Conservation (phyloP, 208 protist species). For the Acanthamoeba castellanii region DNA sequence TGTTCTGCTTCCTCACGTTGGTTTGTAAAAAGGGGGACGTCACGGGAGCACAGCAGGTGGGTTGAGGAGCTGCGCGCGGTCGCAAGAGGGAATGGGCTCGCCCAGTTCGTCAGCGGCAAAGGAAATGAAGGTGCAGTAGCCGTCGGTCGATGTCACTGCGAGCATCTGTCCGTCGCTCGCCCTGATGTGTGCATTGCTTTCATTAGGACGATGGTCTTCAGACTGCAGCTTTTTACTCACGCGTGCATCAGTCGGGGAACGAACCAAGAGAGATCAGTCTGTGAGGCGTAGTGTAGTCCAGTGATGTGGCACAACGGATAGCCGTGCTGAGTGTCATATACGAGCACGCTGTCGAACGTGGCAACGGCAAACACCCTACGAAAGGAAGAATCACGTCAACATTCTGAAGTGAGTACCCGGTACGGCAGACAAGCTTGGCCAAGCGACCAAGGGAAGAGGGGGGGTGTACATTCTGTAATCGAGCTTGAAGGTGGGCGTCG, state of each 20-base stretch:
- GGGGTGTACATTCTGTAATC: conserved; percentile 43
- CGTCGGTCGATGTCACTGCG: conserved; percentile 15
- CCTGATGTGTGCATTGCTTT: background rate
- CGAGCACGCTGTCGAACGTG: conserved; percentile 35
- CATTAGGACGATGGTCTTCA: background rate
- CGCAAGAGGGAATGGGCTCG: background rate
- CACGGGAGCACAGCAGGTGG: no score
- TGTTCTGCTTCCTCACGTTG: no score
- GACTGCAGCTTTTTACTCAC: background rate
- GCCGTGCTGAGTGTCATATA: conserved; percentile 61
- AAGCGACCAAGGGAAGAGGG: no score
- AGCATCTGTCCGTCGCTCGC: conserved; percentile 26
- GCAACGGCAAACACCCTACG: conserved; percentile 59
- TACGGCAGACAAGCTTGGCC: background rate
- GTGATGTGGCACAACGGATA: conserved; percentile 48
- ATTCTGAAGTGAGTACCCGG: background rate
- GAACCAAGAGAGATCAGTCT: conserved; percentile 55
- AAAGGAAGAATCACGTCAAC: background rate
- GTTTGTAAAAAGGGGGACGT: no score
- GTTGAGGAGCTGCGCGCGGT: background rate
- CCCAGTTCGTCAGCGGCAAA: conserved; percentile 42
- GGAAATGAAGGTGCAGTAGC: conserved; percentile 30
- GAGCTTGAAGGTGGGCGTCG: conserved; percentile 1
- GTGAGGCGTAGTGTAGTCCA: conserved; percentile 47
- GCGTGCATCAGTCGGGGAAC: background rate